Evolutionary conservation across 2,329 filamentous ascomycete genomes (phyloP).

Genomic region (Aspergillus ochraceoroseus): DNA sequence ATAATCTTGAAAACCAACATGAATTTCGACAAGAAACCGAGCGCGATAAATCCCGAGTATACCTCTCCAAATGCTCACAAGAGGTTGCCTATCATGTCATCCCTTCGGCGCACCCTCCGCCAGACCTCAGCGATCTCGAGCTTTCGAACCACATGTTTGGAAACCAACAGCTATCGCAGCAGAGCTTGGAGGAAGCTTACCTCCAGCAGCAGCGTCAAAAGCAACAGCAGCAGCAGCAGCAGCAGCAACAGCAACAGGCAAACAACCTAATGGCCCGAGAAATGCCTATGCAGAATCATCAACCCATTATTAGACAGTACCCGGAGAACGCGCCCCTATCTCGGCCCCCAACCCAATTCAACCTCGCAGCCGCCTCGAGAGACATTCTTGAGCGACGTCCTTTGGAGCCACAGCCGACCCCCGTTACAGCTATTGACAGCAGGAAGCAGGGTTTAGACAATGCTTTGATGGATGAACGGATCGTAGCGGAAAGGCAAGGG

Average conservation of each 20-base stretch:
- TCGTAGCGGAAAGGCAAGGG: constrained; percentile 54
- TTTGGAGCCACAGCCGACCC: constrained; percentile 43
- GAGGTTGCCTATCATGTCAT: constrained; percentile 65
- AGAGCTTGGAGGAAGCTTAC: constrained; percentile 57
- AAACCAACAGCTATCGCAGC: constrained; percentile 50
- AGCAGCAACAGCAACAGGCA: constrained; percentile 33
- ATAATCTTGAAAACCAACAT: constrained; percentile 38
- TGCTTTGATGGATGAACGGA: constrained; percentile 49
- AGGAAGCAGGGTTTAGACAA: constrained; percentile 44
- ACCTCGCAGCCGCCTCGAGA: constrained; percentile 38
- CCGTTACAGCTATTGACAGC: constrained; percentile 53
- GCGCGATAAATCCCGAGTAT: constrained; percentile 59
- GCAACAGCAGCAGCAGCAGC: constrained; percentile 29
- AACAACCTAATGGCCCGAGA: constrained; percentile 48
- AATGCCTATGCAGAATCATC: constrained; percentile 55
- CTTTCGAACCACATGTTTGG: constrained; percentile 44
- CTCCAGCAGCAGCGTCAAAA: constrained; percentile 54
- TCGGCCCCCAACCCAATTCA: constrained; percentile 42
- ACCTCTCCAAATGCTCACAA: constrained; percentile 61
- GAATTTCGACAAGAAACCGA: constrained; percentile 55
- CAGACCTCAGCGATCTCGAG: constrained; percentile 47
- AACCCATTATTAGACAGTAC: constrained; percentile 52
- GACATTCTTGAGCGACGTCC: constrained; percentile 42
- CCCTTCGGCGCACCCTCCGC: constrained; percentile 58
- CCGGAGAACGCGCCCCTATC: constrained; percentile 39